Conservation (phyloP, 2,329 filamentous ascomycete species). For the Exophiala bonariae region DNA sequence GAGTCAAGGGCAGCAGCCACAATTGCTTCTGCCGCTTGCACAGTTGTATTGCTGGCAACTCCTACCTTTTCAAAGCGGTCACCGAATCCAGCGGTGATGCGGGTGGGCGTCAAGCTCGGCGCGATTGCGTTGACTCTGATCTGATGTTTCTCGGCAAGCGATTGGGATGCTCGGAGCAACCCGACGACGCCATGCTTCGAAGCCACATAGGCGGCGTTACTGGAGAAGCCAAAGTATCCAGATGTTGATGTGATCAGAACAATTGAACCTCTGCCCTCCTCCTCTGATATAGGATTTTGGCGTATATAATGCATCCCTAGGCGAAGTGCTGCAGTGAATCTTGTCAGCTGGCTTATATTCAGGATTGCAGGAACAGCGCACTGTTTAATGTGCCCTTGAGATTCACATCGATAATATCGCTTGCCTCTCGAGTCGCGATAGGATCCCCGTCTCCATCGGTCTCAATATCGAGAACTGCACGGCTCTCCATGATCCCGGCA, state of each 20-base stretch:
- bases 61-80: constrained; percentile 39
- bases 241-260: constrained; percentile 44
- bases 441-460: background rate
- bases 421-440: constrained; percentile 35
- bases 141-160: constrained; percentile 33
- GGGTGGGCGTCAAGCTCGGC: constrained; percentile 50
- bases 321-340: constrained; percentile 36
- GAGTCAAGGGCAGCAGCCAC: constrained; percentile 38
- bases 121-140: constrained; percentile 49
- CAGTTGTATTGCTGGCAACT: constrained; percentile 43
- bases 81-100: constrained; percentile 43
- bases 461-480: background rate
- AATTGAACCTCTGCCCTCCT: constrained; percentile 34
- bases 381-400: constrained; percentile 48
- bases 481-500: constrained; percentile 35
- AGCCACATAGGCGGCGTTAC: constrained; percentile 43
- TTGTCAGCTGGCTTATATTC: constrained; percentile 16
- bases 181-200: constrained; percentile 47
- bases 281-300: constrained; percentile 14
- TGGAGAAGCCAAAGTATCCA: constrained; percentile 45
- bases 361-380: constrained; percentile 23
- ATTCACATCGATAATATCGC: constrained; percentile 42
- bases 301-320: constrained; percentile 31
- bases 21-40: constrained; percentile 43
- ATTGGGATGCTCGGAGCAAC: constrained; percentile 39